Evolutionary conservation across 768 basidiomycete species (phyloP), one percentile per base, ranked within the genome.

Genomic region (Trametes meyenii): DNA sequence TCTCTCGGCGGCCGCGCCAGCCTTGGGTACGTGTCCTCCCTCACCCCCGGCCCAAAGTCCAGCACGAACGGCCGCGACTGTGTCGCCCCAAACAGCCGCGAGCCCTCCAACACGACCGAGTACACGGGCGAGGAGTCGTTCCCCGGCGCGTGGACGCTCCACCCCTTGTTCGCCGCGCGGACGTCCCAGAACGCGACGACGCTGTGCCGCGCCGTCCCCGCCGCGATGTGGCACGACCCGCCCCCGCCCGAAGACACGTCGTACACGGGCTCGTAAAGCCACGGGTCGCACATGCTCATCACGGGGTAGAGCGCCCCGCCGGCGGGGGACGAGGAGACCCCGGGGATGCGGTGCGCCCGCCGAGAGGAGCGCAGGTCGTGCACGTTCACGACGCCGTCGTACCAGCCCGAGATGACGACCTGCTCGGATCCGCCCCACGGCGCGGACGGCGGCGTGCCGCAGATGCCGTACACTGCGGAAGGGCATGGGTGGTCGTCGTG

Each of bases 131-230:
- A 91, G 1, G 80, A 74, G 68, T 92, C 90, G 68, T 90, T 90
- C 5, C 87, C 87, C 1, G 92, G 92, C 2, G 87, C 87, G 70
- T 92, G 85, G 6, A 92, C 85, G 66, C 88, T 90, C 87, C 89
- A 92, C 3, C 92, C 91, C 8, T 62, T 64, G 3, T 68, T 73
- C 0, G 88, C 81, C 19, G 76, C 78, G 10, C 92, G 85, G 33
- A 91, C 79, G 70, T 94, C 92, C 89, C 90, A 94, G 64, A 94
- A 86, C 2, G 89, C 84, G 57, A 94, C 83, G 21, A 92, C 83
- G 60, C 87, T 83, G 69, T 94, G 88, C 11, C 88, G 80, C 7
- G 90, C 90, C 13, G 85, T 85, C 12, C 92, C 92, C 2, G 90
- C 90, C 4, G 89, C 85, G 49, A 94, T 77, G 66, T 89, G 81